Conservation (phyloP, 2,329 filamentous ascomycete species). For the Curvularia hawaiiensis region DNA sequence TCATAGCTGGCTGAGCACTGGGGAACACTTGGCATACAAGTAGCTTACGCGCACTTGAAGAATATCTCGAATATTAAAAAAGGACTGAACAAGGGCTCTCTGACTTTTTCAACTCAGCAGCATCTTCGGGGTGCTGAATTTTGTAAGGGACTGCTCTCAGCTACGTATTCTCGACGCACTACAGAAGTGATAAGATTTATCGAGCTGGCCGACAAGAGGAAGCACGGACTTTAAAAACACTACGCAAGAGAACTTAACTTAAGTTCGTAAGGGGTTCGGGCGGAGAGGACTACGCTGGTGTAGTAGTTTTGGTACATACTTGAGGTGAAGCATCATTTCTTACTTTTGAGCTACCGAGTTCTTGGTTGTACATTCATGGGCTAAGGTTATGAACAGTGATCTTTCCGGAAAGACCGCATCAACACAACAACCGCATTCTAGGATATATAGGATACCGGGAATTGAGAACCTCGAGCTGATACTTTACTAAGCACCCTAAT, state of each 20-base stretch:
- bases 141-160: background rate
- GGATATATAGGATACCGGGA: background rate
- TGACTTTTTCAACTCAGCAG: background rate
- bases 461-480: background rate
- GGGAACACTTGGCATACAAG: background rate
- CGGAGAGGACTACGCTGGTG: too few species aligned
- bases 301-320: too few species aligned
- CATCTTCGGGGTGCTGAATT: background rate
- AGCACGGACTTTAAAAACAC: too few species aligned
- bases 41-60: background rate
- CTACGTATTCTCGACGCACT: background rate
- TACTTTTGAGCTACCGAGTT: too few species aligned
- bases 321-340: too few species aligned
- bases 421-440: background rate
- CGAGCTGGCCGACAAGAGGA: too few species aligned
- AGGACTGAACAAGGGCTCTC: background rate
- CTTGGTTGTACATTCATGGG: too few species aligned
- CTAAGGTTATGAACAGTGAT: too few species aligned
- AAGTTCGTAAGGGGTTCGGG: too few species aligned
- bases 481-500: background rate
- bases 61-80: too few species aligned
- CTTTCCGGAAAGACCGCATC: too few species aligned
- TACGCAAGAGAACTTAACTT: too few species aligned
- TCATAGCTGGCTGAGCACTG: background rate
- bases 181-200: background rate